Percentiles rank a stretch among this genome's conserved stretches.
These are phyloP conservation scores for Teratosphaeria zuluensis DNA, from an alignment of 2,329 filamentous ascomycete species.

Conservation along the genomic window DNA sequence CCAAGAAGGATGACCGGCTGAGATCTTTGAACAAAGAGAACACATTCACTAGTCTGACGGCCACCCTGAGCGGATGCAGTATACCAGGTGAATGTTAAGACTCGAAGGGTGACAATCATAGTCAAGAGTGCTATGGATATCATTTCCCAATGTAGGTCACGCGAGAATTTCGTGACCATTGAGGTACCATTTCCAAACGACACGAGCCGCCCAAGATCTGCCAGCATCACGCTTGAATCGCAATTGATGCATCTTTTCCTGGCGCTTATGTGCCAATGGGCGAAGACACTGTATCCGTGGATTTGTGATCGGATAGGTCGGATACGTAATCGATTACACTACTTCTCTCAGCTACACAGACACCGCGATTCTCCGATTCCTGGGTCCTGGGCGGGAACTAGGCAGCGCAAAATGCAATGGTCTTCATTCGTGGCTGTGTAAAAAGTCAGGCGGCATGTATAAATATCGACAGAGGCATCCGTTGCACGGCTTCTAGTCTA, in stretches of 20 bases:
- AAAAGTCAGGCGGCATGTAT: background rate
- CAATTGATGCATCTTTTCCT: no score
- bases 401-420: background rate
- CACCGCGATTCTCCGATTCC: background rate
- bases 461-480: background rate
- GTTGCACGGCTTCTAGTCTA: background rate
- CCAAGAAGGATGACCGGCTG: background rate
- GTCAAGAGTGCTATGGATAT: no score
- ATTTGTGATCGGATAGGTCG: no score
- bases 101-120: background rate
- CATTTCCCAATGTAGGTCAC: background rate
- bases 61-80: background rate
- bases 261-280: no score
- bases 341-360: background rate
- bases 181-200: background rate
- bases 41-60: background rate
- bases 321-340: background rate
- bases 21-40: background rate
- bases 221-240: no score
- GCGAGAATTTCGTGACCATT: background rate
- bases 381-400: background rate
- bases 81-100: background rate
- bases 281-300: no score
- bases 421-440: background rate
- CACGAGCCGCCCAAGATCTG: background rate